Evolutionary conservation across 768 basidiomycete genomes (phyloP), one percentile per base, ranked within the genome.

Genomic region (Favolaschia claudopus): DNA sequence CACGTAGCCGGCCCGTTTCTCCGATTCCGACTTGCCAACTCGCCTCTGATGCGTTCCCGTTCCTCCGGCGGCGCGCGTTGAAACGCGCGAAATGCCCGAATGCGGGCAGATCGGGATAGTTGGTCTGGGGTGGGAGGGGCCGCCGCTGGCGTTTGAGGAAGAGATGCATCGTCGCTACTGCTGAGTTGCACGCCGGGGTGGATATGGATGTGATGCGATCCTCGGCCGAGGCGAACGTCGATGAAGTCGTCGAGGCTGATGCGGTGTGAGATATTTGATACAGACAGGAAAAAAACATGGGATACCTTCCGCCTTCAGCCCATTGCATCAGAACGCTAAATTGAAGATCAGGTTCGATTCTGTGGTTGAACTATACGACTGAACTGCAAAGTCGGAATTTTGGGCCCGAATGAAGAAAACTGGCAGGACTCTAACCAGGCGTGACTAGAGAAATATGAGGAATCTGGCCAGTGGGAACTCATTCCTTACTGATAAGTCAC

Each of bases 321-420:
- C 91, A 95, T 77, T 95, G 92, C 94, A 95, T 95, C 22, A 95
- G 76, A 10, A 95, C 87, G 64, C 92, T 94, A 54, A 38, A 17
- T 44, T 32, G 20, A 45, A 28, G 10, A 19, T 29, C 5, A 48
- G 29, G 22, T 45, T 19, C 15, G 27, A 51, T 13, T 13, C 1
- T 14, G n/a, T 32, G 15, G 29, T 24, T 9, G 24, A 51, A 14
- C 46, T 22, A 1, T 31, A 44, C 10, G 5, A 76, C 89, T 74
- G 65, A 72, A 93, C 92, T 95, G 92, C 33, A 97, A 73, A 1
- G 95, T 91, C 5, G 93, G 94, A 24, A 98, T 87, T 65, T 87
- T 86, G 0, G 93, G 93, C 0, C 94, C 95, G 69, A 96, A 96
- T 0, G 88, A 78, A 2, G 94, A 96, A 75, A 97, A 96, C 59